Conservation (phyloP, 805 yeast species). For the Zygotorulaspora danielsina region DNA sequence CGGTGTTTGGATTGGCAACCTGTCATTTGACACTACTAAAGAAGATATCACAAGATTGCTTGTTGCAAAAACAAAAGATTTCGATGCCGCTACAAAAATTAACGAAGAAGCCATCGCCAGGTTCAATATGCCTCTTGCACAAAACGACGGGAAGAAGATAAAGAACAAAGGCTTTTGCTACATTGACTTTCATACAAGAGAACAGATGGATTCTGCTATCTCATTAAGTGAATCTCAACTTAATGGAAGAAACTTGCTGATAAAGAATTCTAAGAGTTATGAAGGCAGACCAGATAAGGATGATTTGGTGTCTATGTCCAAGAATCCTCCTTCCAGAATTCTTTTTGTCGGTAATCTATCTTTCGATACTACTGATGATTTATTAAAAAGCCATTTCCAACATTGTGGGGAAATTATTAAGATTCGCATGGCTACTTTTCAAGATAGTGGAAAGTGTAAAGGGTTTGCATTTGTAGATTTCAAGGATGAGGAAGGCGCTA, state of each 20-base stretch:
- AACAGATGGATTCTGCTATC: slow-evolving; percentile 59
- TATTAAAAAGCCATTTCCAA: slow-evolving; percentile 75
- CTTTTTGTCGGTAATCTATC: slow-evolving; percentile 90
- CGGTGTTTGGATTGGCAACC: slow-evolving; percentile 94
- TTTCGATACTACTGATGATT: slow-evolving; percentile 82
- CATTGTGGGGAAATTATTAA: slow-evolving; percentile 84
- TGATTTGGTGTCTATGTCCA: slow-evolving; percentile 46
- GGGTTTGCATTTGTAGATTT: slow-evolving; percentile 94
- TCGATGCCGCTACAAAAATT: slow-evolving; percentile 40
- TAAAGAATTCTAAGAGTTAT: slow-evolving; percentile 73
- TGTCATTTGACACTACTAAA: slow-evolving; percentile 75
- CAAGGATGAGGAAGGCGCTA: slow-evolving; percentile 72
- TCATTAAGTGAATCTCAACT: slow-evolving; percentile 64
- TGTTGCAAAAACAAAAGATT: slow-evolving; percentile 49
- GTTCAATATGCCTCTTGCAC: slow-evolving; percentile 69
- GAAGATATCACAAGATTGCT: slow-evolving; percentile 69
- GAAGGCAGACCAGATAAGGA: slow-evolving; percentile 80
- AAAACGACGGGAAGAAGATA: slow-evolving; percentile 54
- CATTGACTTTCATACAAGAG: slow-evolving; percentile 64
- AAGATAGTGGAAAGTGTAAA: slow-evolving; percentile 93
- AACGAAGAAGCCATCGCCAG: slow-evolving; percentile 62
- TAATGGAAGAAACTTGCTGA: slow-evolving; percentile 81
- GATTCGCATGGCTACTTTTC: slow-evolving; percentile 96
- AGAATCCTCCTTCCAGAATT: slow-evolving; percentile 84
- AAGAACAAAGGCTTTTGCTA: slow-evolving; percentile 79